Conservation (phyloP, 176 grass and related monocot genomes). For the Oryza rufipogon region DNA sequence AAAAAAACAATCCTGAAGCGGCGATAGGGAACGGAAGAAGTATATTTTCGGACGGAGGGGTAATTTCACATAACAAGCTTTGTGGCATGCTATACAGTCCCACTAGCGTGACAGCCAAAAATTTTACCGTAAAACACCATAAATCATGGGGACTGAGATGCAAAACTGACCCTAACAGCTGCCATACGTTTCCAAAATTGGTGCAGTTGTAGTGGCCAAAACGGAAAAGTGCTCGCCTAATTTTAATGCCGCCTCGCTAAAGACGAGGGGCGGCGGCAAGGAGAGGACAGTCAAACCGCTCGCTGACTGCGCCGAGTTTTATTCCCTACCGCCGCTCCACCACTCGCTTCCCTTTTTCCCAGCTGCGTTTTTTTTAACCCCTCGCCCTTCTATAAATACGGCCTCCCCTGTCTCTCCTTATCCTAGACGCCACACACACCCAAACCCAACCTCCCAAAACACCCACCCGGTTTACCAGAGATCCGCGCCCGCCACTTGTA, state of each 20-base stretch:
- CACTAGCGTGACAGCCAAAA: background rate
- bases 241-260: constrained; percentile 50
- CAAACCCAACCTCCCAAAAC: background rate
- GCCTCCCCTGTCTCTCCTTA: constrained; percentile 22
- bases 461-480: constrained; percentile 17
- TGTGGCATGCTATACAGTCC: too few relatives aligned
- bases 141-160: background rate
- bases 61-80: too few relatives aligned
- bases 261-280: constrained; percentile 58
- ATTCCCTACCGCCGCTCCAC: constrained; percentile 63
- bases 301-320: constrained; percentile 75
- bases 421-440: constrained; percentile 29
- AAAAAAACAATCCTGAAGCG: too few relatives aligned
- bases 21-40: too few relatives aligned
- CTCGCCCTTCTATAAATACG: constrained; percentile 44
- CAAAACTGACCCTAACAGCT: constrained; percentile 15
- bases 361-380: constrained; percentile 46
- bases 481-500: constrained; percentile 36
- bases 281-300: constrained; percentile 76
- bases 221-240: constrained; percentile 30
- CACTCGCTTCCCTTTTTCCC: constrained; percentile 47
- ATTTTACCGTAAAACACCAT: too few relatives aligned
- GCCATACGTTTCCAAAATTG: constrained; percentile 15
- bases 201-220: background rate
- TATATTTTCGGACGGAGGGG: too few relatives aligned